Conservation (phyloP, 768 basidiomycete genomes). For the Lepiota brunneoincarnata region DNA sequence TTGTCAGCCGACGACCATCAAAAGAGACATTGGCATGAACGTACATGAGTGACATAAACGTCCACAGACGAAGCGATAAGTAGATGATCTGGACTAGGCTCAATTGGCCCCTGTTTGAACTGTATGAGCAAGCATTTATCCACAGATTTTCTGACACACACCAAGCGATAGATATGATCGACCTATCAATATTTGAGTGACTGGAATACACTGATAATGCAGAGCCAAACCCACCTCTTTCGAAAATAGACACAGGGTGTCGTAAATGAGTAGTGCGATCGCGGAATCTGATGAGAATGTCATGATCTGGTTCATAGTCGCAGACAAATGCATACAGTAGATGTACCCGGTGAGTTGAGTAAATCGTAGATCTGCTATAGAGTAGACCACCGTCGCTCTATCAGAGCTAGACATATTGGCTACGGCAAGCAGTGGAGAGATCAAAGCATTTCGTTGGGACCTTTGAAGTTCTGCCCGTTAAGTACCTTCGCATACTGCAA, state of each 20-base stretch:
- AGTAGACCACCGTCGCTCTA: no score
- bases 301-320: no score
- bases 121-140: not conserved
- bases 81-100: not conserved
- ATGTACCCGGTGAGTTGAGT: no score
- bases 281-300: not conserved
- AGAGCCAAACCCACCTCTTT: not conserved
- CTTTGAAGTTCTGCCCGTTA: no score
- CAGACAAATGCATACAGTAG: no score
- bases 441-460: no score
- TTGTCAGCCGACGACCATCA: not conserved
- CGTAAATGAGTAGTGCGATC: not conserved
- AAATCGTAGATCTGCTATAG: no score
- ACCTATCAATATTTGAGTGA: not conserved
- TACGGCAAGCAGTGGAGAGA: no score
- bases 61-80: not conserved
- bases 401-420: no score
- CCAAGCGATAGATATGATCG: not conserved
- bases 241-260: slow-evolving; percentile 1
- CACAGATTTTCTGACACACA: not conserved
- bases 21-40: not conserved
- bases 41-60: not conserved
- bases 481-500: no score
- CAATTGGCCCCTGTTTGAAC: not conserved
- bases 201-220: not conserved